A percentile compares a stretch with the other conserved stretches of the same genome.
phyloP scores from a whole-genome alignment of 768 basidiomycete genomes.

The Mycena albidolilacea region DNA sequence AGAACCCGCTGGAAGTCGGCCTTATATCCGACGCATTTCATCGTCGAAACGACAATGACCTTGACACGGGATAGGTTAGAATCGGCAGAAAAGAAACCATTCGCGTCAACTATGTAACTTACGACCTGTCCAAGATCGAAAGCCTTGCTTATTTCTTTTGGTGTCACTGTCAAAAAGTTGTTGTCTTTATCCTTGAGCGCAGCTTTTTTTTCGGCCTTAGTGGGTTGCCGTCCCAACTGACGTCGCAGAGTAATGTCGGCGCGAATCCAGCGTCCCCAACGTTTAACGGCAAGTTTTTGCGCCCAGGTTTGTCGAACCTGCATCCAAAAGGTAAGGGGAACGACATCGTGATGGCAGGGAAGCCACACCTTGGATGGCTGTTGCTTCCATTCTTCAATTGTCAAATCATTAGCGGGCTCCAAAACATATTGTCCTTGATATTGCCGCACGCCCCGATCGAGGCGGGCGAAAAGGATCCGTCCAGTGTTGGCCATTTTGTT shows the following conservation, averaged over 20 bases:
- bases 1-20: slow-evolving; percentile 24
- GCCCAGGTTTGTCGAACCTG: slow-evolving; percentile 27
- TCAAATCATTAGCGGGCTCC: slow-evolving; percentile 35
- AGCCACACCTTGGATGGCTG: slow-evolving; percentile 5
- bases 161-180: slow-evolving; percentile 14
- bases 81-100: neutral
- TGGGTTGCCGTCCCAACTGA: slow-evolving; percentile 22
- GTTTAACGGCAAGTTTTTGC: neutral
- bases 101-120: neutral
- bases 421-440: slow-evolving; percentile 51
- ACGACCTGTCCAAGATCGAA: slow-evolving; percentile 29
- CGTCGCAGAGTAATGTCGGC: slow-evolving; percentile 10
- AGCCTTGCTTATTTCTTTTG: slow-evolving; percentile 21
- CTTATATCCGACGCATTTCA: slow-evolving; percentile 28
- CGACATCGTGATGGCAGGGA: neutral
- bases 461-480: slow-evolving; percentile 35
- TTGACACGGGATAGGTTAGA: neutral
- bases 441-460: slow-evolving; percentile 42
- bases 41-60: slow-evolving; percentile 10
- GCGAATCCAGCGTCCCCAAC: slow-evolving; percentile 21
- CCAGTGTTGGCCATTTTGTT: neutral
- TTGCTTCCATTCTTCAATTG: slow-evolving; percentile 46
- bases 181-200: neutral
- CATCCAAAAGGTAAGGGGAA: neutral
- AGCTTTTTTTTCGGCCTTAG: neutral